Percentiles rank a stretch among this genome's conserved stretches.
Conservation (phyloP, 2,329 filamentous ascomycete species). For the Fusarium acutatum region DNA sequence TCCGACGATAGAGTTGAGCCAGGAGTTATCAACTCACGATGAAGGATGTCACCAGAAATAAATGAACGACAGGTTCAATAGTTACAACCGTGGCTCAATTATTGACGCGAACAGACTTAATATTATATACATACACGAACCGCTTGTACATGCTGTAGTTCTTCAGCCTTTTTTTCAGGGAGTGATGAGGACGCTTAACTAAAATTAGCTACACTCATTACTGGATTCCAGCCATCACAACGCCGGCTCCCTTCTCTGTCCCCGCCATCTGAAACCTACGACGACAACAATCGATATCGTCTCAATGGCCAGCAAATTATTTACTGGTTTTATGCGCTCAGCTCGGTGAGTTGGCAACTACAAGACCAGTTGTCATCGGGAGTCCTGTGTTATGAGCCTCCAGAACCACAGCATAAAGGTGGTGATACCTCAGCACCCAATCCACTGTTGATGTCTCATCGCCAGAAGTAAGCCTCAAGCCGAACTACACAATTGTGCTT, state of each 20-base stretch:
- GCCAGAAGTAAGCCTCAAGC: conserved; percentile 25
- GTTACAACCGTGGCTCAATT: conserved; percentile 12
- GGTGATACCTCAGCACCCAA: conserved; percentile 30
- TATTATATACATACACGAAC: conserved; percentile 27
- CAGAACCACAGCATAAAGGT: conserved; percentile 24
- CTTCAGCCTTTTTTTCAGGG: conserved; percentile 3
- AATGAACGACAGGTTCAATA: conserved; percentile 3
- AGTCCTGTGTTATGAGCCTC: conserved; percentile 20
- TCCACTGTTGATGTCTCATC: conserved; percentile 26
- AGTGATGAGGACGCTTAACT: conserved; percentile 9
- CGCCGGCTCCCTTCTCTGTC: conserved; percentile 19
- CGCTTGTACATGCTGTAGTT: conserved; percentile 19
- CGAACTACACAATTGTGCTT: conserved; percentile 25
- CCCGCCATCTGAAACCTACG: neutral
- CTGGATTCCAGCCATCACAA: conserved; percentile 23
- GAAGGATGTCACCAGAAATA: neutral
- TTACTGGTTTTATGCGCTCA: conserved; percentile 1
- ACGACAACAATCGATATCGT: neutral
- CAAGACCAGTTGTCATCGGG: neutral
- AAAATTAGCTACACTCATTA: conserved; percentile 31
- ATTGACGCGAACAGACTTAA: conserved; percentile 1
- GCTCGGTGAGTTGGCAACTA: conserved; percentile 4
- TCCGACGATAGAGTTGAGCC: neutral
- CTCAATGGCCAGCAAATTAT: neutral
- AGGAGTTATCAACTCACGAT: neutral